Base-by-base conservation (phyloP, 192 early-diverging fungal species). In the Dissophora ornata region DNA sequence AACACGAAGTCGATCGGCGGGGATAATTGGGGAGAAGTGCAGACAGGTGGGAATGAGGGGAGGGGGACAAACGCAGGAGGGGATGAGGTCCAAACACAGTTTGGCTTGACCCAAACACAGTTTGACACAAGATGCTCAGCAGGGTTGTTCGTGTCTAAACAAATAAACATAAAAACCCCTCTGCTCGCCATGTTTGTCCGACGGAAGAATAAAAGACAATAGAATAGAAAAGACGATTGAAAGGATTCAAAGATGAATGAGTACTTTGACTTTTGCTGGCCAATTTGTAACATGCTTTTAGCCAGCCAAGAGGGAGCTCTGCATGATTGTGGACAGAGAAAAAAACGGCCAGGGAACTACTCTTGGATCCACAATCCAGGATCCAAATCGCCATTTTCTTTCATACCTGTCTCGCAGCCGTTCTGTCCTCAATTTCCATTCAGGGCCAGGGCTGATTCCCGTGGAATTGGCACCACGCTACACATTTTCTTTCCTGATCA, bases 11-110 rank as follows among this genome's bases (percentile, higher is more conserved):
- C 6, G 36, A 13, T 13, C 36, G 6, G 36, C 13, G 36, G 13
- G 7, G 36, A 6, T 38, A 13, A 45, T 45, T 16, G 44, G 44
- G 18, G 44, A 16, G n/a, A 45, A n/a, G 44, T n/a, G 44, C 9
- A 15, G 30, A 57, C 9, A 15, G 30, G 67, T 8, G 25, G 21
- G 38, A 47, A 45, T 7, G 46, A 34, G 22, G 38, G 38, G 19
- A 15, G 67, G 12, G 21, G 45, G 58, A 36, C 30, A 25, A 22
- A 38, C 10, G 36, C 13, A 13, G 36, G 36, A 13, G 6, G 22
- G 38, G 60, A 71, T 62, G 60, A 56, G 69, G 69, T 71, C 69
- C 69, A 63, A 71, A 71, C 69, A 71, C 69, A 71, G 69, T 71
- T 71, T 60, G 54, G 47, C 40, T 62, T 71, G 69, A 71, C 69